phyloP scores from a whole-genome alignment of 257 asterid species.

The Scutellaria baicalensis region DNA sequence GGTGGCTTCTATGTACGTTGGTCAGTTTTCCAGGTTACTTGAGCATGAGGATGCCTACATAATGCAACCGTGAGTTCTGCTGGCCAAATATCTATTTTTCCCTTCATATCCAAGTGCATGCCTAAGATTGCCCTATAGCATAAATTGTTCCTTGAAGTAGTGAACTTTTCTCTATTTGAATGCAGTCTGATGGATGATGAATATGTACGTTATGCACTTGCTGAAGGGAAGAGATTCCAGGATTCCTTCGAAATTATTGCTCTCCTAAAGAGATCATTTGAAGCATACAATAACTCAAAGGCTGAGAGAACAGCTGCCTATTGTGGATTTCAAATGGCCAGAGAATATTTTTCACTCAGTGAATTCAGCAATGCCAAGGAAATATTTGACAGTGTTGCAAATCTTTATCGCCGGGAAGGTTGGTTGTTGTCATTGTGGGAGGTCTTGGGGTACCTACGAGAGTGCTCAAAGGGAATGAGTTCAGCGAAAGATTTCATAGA shows the following conservation, averaged over 20 bases:
- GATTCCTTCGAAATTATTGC: conserved; percentile 89
- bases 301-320: conserved; percentile 82
- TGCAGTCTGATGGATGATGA: conserved; percentile 86
- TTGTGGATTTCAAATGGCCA: conserved; percentile 81
- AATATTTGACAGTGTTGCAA: conserved; percentile 63
- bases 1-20: conserved; percentile 64
- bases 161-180: neutral
- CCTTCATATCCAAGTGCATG: neutral
- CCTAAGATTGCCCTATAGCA: conserved; percentile 9
- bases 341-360: conserved; percentile 53
- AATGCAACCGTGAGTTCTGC: conserved; percentile 71
- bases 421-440: conserved; percentile 89
- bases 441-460: conserved; percentile 82
- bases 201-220: conserved; percentile 53
- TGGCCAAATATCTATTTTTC: conserved; percentile 17
- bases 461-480: conserved; percentile 70
- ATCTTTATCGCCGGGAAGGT: conserved; percentile 88
- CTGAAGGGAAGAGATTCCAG: conserved; percentile 75
- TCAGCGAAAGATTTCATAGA: conserved; percentile 81
- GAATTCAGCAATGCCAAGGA: conserved; percentile 71
- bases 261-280: conserved; percentile 72
- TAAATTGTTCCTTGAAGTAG: neutral
- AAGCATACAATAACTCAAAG: conserved; percentile 58
- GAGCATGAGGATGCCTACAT: conserved; percentile 56
- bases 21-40: conserved; percentile 86